phyloP scores from a whole-genome alignment of 306 rosid species.

The Begonia masoniana region DNA sequence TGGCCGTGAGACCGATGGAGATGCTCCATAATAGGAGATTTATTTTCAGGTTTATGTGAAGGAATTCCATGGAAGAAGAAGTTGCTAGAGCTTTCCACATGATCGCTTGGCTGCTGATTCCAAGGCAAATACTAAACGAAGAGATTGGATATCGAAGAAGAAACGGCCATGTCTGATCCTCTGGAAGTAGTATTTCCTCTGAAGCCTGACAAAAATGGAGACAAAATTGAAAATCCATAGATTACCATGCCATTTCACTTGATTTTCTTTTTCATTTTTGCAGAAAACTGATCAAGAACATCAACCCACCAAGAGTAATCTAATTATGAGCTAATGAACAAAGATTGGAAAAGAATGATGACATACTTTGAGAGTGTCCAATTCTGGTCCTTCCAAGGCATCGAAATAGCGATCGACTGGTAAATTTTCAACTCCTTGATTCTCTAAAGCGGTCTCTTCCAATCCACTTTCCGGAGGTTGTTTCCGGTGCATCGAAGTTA shows the following conservation, averaged over 20 bases:
- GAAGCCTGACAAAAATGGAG: slow-evolving; percentile 24
- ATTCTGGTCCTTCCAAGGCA: slow-evolving; percentile 1
- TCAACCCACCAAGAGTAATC: not conserved
- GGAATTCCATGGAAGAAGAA: slow-evolving; percentile 47
- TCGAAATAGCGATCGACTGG: not conserved
- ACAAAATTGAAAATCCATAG: no score
- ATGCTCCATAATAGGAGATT: slow-evolving; percentile 61
- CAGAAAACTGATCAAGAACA: slow-evolving; percentile 6
- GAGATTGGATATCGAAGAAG: slow-evolving; percentile 69
- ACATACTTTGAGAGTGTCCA: not conserved
- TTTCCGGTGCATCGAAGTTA: slow-evolving; percentile 53
- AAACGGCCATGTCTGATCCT: slow-evolving; percentile 71
- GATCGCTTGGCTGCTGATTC: slow-evolving; percentile 86
- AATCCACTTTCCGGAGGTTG: slow-evolving; percentile 7
- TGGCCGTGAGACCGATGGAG: slow-evolving; percentile 26
- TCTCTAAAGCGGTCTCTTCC: slow-evolving; percentile 14
- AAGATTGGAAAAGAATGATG: not conserved
- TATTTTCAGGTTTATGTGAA: slow-evolving; percentile 41
- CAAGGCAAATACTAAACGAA: slow-evolving; percentile 78
- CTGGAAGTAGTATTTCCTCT: slow-evolving; percentile 73
- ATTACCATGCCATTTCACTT: no score
- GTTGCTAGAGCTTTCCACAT: slow-evolving; percentile 73
- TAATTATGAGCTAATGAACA: not conserved
- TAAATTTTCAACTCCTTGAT: not conserved
- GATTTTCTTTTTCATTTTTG: no score